Base-by-base conservation (phyloP, 2,329 filamentous ascomycete species). In the Ophiostoma perfectum region DNA sequence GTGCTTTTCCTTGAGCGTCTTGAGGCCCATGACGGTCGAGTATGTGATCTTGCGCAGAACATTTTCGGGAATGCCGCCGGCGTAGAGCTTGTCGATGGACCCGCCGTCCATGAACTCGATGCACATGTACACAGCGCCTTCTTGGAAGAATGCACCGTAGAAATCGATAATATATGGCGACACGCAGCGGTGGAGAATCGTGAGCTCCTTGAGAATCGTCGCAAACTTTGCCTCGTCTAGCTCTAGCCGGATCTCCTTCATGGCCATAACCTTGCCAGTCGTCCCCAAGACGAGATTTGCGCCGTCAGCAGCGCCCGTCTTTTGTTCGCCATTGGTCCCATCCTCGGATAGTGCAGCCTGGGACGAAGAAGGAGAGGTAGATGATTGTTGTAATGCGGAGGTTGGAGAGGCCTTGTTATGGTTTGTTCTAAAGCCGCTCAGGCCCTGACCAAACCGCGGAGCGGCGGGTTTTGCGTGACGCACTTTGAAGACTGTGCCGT, bases 71-170 rank as follows among this genome's bases (percentile, higher is more conserved):
- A 99, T 89, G 62, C 95, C 95, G 70, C 93, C 92, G 11, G 86
- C 86, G 77, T 99, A 99, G 12, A 99, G 81, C 78, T 97, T 97
- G 82, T 99, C 95, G 75, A 98, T 93, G 49, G 93, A 98, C 7
- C 95, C 95, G 64, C 95, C 95, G 76, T 99, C 93, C 95, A 99
- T 99, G 79, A 93, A 97, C 79, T 99, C 95, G 78, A 99, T 97
- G 80, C 95, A 99, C 78, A 99, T 98, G 78, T 99, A 99, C 1
- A 99, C 95, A 0, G 95, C 95, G 41, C 95, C 94, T 80, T 99
- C 95, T 76, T 99, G 95, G 83, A 97, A 99, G 78, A 99, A 99
- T 5, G 95, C 95, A 0, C 95, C 95, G 77, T 98, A 99, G 75
- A 99, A 99, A 76, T 99, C 94, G 78, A 99, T 95, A 73, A 99